Percentiles rank a stretch among this genome's conserved stretches.
Conservation (phyloP, 331 rosid species). For the Erythrophleum ivorense region DNA sequence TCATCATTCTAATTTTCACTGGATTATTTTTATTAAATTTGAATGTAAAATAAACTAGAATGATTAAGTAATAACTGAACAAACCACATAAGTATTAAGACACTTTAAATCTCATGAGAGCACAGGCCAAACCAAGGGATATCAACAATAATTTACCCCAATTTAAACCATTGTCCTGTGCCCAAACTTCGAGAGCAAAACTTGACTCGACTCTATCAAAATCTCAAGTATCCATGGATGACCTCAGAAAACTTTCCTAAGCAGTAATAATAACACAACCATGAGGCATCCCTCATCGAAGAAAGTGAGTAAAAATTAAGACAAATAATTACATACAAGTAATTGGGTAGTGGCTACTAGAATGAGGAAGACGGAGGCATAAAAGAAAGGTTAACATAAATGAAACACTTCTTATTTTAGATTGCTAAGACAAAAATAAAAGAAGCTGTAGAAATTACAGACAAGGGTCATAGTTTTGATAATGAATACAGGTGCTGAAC, state of each 20-base stretch:
- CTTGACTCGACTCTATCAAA: too few relatives aligned
- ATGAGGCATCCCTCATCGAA: not conserved
- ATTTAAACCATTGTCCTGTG: constrained; percentile 17
- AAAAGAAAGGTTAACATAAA: not conserved
- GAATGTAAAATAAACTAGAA: too few relatives aligned
- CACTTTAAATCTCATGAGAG: too few relatives aligned
- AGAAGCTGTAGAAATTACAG: constrained; percentile 35
- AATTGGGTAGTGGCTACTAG: not conserved
- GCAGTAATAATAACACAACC: not conserved
- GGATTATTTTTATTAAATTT: too few relatives aligned
- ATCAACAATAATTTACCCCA: not conserved
- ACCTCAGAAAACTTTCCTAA: too few relatives aligned
- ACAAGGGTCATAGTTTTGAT: constrained; percentile 30
- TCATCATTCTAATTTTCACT: not conserved
- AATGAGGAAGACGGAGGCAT: not conserved
- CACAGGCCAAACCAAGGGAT: not conserved
- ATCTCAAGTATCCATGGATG: too few relatives aligned
- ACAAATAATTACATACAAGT: not conserved
- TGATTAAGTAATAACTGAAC: too few relatives aligned
- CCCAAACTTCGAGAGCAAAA: not conserved
- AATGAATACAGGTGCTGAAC: constrained; percentile 3
- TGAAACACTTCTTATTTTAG: constrained; percentile 6
- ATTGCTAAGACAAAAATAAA: not conserved
- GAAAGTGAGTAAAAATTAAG: not conserved
- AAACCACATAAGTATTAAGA: too few relatives aligned